These are phyloP conservation scores for Plantago lanceolata DNA, from an alignment of 305 asterid species.

Conservation along the genomic window DNA sequence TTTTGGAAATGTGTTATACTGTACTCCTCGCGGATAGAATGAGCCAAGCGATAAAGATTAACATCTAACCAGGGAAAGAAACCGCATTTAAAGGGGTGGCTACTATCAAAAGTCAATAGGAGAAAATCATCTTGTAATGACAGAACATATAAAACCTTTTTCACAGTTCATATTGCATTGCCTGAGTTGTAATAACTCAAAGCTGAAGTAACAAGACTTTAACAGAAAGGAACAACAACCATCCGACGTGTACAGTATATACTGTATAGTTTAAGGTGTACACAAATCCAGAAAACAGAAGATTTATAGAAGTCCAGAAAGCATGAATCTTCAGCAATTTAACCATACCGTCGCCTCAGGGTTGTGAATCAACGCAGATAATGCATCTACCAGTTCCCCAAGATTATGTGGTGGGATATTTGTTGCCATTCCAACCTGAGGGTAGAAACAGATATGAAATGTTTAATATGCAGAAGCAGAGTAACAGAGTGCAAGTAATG, in stretches of 20 bases:
- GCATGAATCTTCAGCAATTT: slow-evolving; percentile 23
- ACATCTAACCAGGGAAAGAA: neutral
- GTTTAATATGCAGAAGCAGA: slow-evolving; percentile 4
- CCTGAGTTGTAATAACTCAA: neutral
- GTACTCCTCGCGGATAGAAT: no score
- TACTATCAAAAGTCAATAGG: neutral
- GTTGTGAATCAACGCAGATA: slow-evolving; percentile 79
- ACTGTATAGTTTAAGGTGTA: neutral
- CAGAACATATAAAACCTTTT: neutral
- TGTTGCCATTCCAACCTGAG: slow-evolving; percentile 99
- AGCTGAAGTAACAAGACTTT: neutral
- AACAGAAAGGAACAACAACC: neutral
- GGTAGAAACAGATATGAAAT: slow-evolving; percentile 22
- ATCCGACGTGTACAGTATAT: slow-evolving; percentile 4
- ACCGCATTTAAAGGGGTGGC: neutral
- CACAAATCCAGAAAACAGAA: no score
- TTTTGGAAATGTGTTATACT: no score
- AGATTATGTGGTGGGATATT: slow-evolving; percentile 98
- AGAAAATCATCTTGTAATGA: neutral
- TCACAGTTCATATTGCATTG: neutral
- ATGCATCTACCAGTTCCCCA: slow-evolving; percentile 94
- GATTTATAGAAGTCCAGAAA: slow-evolving; percentile 10
- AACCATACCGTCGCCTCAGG: slow-evolving; percentile 89
- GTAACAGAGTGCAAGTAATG: slow-evolving; percentile 6
- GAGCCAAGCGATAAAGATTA: no score